Percentiles rank a stretch among this genome's conserved stretches.
Evolutionary conservation across 2,329 filamentous ascomycete species (phyloP).

Genomic region (Fusarium ramigenum): DNA sequence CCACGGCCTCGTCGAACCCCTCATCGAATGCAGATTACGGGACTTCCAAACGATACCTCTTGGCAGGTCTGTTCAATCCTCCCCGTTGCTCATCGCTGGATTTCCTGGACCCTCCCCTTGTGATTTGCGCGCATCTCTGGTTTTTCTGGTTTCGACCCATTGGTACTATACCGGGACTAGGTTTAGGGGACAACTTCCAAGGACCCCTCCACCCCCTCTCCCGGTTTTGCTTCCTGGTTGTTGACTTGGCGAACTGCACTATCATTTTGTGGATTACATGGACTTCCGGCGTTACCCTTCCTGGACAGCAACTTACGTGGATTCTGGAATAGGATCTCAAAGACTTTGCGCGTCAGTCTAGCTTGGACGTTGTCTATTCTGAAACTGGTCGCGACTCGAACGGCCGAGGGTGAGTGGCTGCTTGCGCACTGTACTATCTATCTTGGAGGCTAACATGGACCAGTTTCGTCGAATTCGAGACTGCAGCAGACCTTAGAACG

Average conservation of each 20-base stretch:
- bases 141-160: slow-evolving; percentile 43
- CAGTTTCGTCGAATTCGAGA: slow-evolving; percentile 98
- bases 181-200: slow-evolving; percentile 43
- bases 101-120: slow-evolving; percentile 50
- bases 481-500: slow-evolving; percentile 84
- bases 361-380: slow-evolving; percentile 97
- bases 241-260: slow-evolving; percentile 53
- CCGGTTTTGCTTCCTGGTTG: slow-evolving; percentile 42
- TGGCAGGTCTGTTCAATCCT: slow-evolving; percentile 95
- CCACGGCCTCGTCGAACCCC: slow-evolving; percentile 90
- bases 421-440: neutral
- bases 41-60: slow-evolving; percentile 97
- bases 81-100: slow-evolving; percentile 66
- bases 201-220: slow-evolving; percentile 38
- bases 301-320: slow-evolving; percentile 81
- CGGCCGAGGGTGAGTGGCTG: slow-evolving; percentile 80
- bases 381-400: slow-evolving; percentile 73
- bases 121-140: slow-evolving; percentile 46
- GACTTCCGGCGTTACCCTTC: slow-evolving; percentile 48
- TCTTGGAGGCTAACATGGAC: slow-evolving; percentile 20
- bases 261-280: slow-evolving; percentile 50
- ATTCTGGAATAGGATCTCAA: slow-evolving; percentile 93
- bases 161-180: slow-evolving; percentile 41
- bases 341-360: slow-evolving; percentile 97
- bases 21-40: slow-evolving; percentile 96